These are phyloP conservation scores for Novymonas esmeraldas DNA, from an alignment of 208 protist species.

Conservation along the genomic window DNA sequence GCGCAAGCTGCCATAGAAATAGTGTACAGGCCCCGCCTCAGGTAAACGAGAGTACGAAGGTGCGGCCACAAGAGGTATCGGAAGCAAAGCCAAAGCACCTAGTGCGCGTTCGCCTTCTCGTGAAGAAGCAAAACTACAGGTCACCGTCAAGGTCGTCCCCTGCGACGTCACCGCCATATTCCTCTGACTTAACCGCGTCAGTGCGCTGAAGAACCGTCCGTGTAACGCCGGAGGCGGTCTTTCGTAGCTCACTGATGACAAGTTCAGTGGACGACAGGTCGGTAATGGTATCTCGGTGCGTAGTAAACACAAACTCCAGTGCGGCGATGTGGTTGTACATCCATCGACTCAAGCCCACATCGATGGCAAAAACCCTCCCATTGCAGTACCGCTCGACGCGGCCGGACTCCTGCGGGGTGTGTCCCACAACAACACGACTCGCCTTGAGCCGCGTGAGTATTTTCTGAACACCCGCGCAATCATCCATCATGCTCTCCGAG, in stretches of 20 bases:
- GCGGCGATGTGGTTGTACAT: constrained; percentile 72
- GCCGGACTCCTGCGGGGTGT: constrained; percentile 64
- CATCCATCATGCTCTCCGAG: constrained; percentile 43
- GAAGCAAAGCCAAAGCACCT: too few relatives aligned
- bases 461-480: constrained; percentile 46
- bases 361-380: constrained; percentile 59
- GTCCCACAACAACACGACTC: constrained; percentile 72
- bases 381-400: constrained; percentile 66
- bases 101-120: too few relatives aligned
- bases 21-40: too few relatives aligned
- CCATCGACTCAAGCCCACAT: constrained; percentile 79
- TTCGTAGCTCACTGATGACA: constrained; percentile 35
- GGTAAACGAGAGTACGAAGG: too few relatives aligned
- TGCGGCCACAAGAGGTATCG: too few relatives aligned
- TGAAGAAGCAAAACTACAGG: constrained; percentile 14
- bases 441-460: constrained; percentile 39
- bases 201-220: constrained; percentile 3
- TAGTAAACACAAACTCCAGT: constrained; percentile 52
- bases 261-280: constrained; percentile 16
- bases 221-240: neutral
- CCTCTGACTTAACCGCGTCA: neutral
- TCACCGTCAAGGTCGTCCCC: constrained; percentile 25
- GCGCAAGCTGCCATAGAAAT: too few relatives aligned
- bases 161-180: neutral
- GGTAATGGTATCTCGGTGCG: constrained; percentile 24